Evolutionary conservation across 1,139 yeast genomes (phyloP).

Genomic region (Wickerhamomyces sp.): DNA sequence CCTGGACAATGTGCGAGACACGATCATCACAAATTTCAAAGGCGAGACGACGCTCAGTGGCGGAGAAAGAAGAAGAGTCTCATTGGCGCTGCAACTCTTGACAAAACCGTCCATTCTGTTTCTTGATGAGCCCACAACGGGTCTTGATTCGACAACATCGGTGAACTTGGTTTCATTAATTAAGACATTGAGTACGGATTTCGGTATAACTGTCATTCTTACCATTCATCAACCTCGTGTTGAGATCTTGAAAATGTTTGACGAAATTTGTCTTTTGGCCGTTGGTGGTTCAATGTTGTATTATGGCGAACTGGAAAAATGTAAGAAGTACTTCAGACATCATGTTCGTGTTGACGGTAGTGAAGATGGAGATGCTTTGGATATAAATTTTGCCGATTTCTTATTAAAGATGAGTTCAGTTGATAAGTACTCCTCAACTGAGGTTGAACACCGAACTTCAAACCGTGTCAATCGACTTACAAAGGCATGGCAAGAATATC

Average conservation of each 20-base stretch:
- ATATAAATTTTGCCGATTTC: slow-evolving; percentile 53
- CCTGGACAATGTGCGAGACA: slow-evolving; percentile 53
- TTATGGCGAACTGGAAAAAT: slow-evolving; percentile 45
- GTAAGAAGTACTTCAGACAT: slow-evolving; percentile 43
- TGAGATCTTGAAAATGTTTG: slow-evolving; percentile 64
- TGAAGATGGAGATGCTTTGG: slow-evolving; percentile 33
- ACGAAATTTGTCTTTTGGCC: slow-evolving; percentile 60
- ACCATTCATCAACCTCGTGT: slow-evolving; percentile 85
- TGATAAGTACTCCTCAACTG: slow-evolving; percentile 42
- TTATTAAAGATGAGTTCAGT: slow-evolving; percentile 65
- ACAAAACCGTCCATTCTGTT: slow-evolving; percentile 82
- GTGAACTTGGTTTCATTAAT: slow-evolving; percentile 59
- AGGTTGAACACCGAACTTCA: slow-evolving; percentile 38
- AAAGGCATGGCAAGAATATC: slow-evolving; percentile 39
- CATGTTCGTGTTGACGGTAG: slow-evolving; percentile 31
- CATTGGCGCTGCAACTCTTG: slow-evolving; percentile 83
- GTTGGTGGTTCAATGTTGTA: slow-evolving; percentile 61
- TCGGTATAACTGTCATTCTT: slow-evolving; percentile 66
- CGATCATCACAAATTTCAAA: slow-evolving; percentile 59
- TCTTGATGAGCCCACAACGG: slow-evolving; percentile 91
- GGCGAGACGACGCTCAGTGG: slow-evolving; percentile 66
- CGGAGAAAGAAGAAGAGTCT: slow-evolving; percentile 79
- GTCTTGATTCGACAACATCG: slow-evolving; percentile 80
- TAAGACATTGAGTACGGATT: slow-evolving; percentile 46
- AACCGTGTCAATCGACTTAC: slow-evolving; percentile 43